phyloP scores from a whole-genome alignment of 2,329 filamentous ascomycete genomes.

The Phaeomoniella chlamydospora region DNA sequence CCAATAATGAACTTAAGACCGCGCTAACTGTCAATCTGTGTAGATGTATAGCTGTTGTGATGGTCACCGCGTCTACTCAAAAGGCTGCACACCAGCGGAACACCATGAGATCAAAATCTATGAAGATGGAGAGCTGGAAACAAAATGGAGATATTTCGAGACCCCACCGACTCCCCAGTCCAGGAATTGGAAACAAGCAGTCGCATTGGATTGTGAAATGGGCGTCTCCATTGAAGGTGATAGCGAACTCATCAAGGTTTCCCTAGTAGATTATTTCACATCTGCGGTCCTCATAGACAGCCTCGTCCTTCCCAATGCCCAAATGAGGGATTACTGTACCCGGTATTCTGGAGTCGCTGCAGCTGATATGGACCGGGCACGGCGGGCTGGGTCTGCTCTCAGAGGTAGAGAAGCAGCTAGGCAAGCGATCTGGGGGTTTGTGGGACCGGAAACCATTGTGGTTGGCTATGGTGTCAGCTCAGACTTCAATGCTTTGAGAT shows the following conservation, averaged over 20 bases:
- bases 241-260: slow-evolving; percentile 37
- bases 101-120: slow-evolving; percentile 1
- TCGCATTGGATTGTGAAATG: slow-evolving; percentile 44
- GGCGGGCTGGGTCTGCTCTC: slow-evolving; percentile 18
- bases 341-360: slow-evolving; percentile 33
- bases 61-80: slow-evolving; percentile 2
- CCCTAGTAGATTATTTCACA: slow-evolving; percentile 37
- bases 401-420: slow-evolving; percentile 28
- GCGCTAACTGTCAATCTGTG: not conserved
- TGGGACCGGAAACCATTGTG: slow-evolving; percentile 32
- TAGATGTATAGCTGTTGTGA: slow-evolving; percentile 6
- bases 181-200: slow-evolving; percentile 9
- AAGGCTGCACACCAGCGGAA: slow-evolving; percentile 2
- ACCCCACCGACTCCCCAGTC: slow-evolving; percentile 1
- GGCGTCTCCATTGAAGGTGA: slow-evolving; percentile 30
- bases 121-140: not conserved
- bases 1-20: not conserved
- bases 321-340: slow-evolving; percentile 36
- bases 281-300: slow-evolving; percentile 33
- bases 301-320: slow-evolving; percentile 32
- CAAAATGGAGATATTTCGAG: slow-evolving; percentile 4
- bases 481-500: slow-evolving; percentile 31
- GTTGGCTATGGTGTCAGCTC: slow-evolving; percentile 30
- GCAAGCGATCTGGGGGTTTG: slow-evolving; percentile 25
- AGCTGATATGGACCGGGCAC: slow-evolving; percentile 22